phyloP scores from a whole-genome alignment of 371 early-diverging fungal species.

The Synchytrium microbalum region DNA sequence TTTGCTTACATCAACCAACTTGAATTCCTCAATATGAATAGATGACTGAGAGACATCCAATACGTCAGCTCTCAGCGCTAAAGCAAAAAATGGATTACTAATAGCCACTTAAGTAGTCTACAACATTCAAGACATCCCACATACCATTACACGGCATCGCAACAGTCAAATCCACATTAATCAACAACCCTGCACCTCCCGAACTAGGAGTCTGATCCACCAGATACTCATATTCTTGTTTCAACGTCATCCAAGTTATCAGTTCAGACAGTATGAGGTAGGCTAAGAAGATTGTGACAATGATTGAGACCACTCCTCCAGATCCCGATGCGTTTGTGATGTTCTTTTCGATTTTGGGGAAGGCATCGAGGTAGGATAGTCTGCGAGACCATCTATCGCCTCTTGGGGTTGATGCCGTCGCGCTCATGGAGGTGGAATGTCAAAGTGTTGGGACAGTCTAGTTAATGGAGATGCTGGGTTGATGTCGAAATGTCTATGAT shows the following conservation, averaged over 20 bases:
- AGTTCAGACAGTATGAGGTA: slow-evolving; percentile 62
- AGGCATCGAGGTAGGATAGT: slow-evolving; percentile 56
- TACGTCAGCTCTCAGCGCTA: slow-evolving; percentile 38
- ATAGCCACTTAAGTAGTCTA: not conserved
- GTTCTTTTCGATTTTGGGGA: slow-evolving; percentile 78
- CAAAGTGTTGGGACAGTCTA: no score
- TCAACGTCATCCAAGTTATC: slow-evolving; percentile 48
- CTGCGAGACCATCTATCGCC: slow-evolving; percentile 4
- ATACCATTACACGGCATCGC: slow-evolving; percentile 78
- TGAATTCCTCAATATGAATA: slow-evolving; percentile 14
- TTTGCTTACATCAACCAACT: slow-evolving; percentile 15
- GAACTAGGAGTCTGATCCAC: slow-evolving; percentile 49
- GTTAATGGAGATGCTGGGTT: no score
- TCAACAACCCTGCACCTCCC: slow-evolving; percentile 56
- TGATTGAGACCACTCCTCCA: slow-evolving; percentile 70
- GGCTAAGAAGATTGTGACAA: slow-evolving; percentile 55
- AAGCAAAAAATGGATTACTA: not conserved
- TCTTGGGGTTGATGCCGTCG: not conserved
- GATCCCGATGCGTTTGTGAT: slow-evolving; percentile 65
- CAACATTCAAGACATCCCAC: not conserved
- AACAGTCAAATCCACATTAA: slow-evolving; percentile 81
- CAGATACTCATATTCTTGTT: slow-evolving; percentile 66
- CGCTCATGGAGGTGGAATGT: no score
- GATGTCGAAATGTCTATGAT: no score
- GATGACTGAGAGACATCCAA: slow-evolving; percentile 35